Evolutionary conservation across 805 yeast genomes (phyloP).

Genomic region (Kodamaea sagamina): DNA sequence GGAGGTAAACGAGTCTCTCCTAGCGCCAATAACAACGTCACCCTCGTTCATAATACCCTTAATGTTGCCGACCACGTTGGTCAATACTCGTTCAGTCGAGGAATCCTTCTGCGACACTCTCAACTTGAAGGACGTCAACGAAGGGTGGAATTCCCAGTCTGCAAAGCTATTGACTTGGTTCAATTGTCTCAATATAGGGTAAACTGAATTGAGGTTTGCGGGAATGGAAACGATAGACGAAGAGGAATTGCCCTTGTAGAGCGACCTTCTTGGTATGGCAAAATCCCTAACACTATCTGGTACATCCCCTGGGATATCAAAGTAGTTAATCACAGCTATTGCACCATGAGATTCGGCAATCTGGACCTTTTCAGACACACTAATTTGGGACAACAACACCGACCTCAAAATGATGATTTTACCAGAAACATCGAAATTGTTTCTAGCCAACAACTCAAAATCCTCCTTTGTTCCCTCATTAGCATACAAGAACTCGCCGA

Average conservation of each 20-base stretch:
- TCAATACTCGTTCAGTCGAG: constrained; percentile 18
- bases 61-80: constrained; percentile 35
- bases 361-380: constrained; percentile 26
- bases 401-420: constrained; percentile 33
- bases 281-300: constrained; percentile 10
- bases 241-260: constrained; percentile 13
- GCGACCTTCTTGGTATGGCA: constrained; percentile 8
- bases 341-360: constrained; percentile 31
- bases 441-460: constrained; percentile 22
- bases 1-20: constrained; percentile 39
- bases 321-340: constrained; percentile 27
- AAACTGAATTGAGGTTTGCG: constrained; percentile 26
- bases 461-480: constrained; percentile 35
- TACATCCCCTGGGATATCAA: constrained; percentile 11
- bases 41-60: constrained; percentile 43
- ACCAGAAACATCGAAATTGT: constrained; percentile 22
- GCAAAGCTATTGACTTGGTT: constrained; percentile 14
- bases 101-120: constrained; percentile 11
- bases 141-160: constrained; percentile 32
- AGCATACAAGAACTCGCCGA: constrained; percentile 29
- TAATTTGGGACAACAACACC: constrained; percentile 13
- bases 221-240: constrained; percentile 30
- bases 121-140: constrained; percentile 19
- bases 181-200: constrained; percentile 28
- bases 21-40: constrained; percentile 41